These are phyloP conservation scores for Fraxinus quadrangulata DNA, from an alignment of 257 asterid species.

Conservation along the genomic window DNA sequence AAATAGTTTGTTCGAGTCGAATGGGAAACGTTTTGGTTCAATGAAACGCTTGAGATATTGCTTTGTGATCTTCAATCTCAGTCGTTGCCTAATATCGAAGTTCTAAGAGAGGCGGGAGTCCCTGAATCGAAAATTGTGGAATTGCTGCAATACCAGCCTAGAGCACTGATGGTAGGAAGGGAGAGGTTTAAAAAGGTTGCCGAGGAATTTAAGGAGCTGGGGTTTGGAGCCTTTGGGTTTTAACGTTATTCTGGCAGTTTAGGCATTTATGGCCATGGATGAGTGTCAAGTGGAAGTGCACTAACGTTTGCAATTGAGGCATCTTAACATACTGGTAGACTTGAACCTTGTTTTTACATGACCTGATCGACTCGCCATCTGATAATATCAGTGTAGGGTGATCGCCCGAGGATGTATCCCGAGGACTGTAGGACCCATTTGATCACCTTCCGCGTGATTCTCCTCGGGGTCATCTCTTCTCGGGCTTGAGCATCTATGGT, in stretches of 20 bases:
- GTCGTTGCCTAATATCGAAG: not conserved
- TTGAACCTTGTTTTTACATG: too few species aligned
- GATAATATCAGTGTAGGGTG: too few species aligned
- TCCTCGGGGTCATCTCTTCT: too few species aligned
- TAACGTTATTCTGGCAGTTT: slow-evolving; percentile 2
- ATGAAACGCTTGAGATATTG: not conserved
- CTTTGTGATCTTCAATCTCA: not conserved
- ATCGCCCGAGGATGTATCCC: too few species aligned
- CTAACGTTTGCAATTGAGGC: too few species aligned
- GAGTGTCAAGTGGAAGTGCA: too few species aligned
- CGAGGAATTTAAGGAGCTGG: slow-evolving; percentile 11
- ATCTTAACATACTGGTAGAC: too few species aligned
- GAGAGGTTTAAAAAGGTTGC: not conserved
- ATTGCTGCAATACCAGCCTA: slow-evolving; percentile 7
- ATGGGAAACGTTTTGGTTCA: not conserved
- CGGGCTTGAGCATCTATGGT: too few species aligned
- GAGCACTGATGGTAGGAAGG: not conserved
- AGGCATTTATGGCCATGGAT: slow-evolving; percentile 29
- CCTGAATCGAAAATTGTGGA: not conserved
- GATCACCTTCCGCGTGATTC: too few species aligned
- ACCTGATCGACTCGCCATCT: too few species aligned
- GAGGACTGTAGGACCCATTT: too few species aligned
- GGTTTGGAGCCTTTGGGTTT: not conserved
- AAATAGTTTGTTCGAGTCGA: slow-evolving; percentile 16
- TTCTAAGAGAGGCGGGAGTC: slow-evolving; percentile 15